Evolutionary conservation across 2,329 filamentous ascomycete genomes (phyloP), one percentile per base, ranked within the genome.

Genomic region (Fusarium musae): DNA sequence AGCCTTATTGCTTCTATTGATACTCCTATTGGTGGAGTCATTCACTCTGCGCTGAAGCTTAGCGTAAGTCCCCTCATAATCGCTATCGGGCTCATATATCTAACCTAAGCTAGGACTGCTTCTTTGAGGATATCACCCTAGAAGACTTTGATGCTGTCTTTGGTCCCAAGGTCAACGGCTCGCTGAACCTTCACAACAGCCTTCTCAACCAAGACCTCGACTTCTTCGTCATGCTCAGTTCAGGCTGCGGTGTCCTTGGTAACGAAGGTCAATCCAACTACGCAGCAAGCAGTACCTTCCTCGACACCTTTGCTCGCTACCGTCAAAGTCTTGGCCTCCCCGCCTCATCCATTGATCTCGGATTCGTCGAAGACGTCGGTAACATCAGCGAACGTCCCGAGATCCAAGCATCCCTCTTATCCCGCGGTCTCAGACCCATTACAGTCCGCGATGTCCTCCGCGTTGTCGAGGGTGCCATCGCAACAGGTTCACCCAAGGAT

Each of bases 221-320:
- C 40, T 75, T 75, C 57, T 75, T 75, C 10, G 71, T 75, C 64
- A 75, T 75, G 73, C 73, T 75, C 30, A 75, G 73, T 54, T 75
- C 73, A 13, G 73, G 73, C 9, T 75, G 73, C 23, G 73, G 73
- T 19, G 63, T 75, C 15, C 46, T 75, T 16, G 73, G 73, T 13
- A 75, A 75, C 6, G 73, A 75, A 30, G 73, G 73, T 5, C 73
- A 75, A 26, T 75, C 73, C 1, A 75, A 75, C 19, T 75, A 75
- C 46, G 56, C 73, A 2, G 73, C 73, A 50, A 75, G 73, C 11
- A 75, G 73, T 57, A 75, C 73, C 17, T 75, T 75, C 64, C 71
- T 76, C 6, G 73, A 75, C 46, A 75, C 73, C 6, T 75, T 75
- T 54, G 73, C 73, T 5, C 47, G 73, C 34, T 75, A 76, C 36